Base-by-base conservation (phyloP, 306 rosid species). In the Inga laurina region DNA sequence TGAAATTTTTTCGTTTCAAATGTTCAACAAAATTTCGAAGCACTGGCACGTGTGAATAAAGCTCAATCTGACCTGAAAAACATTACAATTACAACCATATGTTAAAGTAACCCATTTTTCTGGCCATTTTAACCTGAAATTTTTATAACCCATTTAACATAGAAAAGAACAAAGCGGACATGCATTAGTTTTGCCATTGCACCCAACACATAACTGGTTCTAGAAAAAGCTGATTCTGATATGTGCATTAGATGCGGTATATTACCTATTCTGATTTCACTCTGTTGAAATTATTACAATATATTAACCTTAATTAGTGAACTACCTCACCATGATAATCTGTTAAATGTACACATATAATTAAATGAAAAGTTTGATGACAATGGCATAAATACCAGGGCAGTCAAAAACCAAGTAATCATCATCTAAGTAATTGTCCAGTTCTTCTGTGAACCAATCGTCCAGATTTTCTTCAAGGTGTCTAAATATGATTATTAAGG, bases 331-430 rank as follows among this genome's bases (percentile, higher is more conserved):
- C 41, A 57, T 41, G 64, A 66, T 16, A 72, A 64, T 59, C 57
- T 56, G 46, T 9, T 5, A 66, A 8, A 27, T 15, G 30, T 56
- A 37, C 22, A 61, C 12, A 15, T 16, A 66, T 19, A 61, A 73
- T 19, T 39, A n/a, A 57, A 67, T 21, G 35, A 76, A 76, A 72
- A 24, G 59, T 10, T 10, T 14, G 51, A 85, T 72, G 74, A 72
- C 72, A 67, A 27, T 9, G 52, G 80, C 48, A 48, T 37, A 72
- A 73, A 82, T 86, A 95, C 99, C 98, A 87, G 99, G 98, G 87
- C 99, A 95, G 86, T 95, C 99, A 30, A 95, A 95, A 81, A 93
- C 92, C 71, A 93, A 82, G 86, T 93, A 95, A 80, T 93, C 99
- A 88, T 95, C 99, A 44, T 95, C 99, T 84, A 89, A 48, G 90